phyloP scores from a whole-genome alignment of 2,329 filamentous ascomycete genomes.

The Chaetomiaceae sp. region DNA sequence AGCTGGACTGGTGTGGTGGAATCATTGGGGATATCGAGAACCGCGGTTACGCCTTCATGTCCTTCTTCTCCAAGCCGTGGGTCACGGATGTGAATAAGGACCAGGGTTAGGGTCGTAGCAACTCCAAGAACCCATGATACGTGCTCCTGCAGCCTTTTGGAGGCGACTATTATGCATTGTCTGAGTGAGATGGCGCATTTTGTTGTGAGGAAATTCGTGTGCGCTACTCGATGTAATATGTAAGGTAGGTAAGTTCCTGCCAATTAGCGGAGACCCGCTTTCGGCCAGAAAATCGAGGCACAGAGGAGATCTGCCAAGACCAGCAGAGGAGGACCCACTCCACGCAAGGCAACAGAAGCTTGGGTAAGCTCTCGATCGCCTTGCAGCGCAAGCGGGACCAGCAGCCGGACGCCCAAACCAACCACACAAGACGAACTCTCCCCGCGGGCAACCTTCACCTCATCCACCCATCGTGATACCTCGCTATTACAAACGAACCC shows the following conservation, averaged over 20 bases:
- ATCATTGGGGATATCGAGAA: slow-evolving; percentile 4
- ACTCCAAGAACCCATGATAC: neutral
- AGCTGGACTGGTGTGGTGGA: slow-evolving; percentile 16
- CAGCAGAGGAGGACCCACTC: slow-evolving; percentile 17
- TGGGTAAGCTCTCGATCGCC: slow-evolving; percentile 33
- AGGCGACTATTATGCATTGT: neutral
- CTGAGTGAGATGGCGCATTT: too few species aligned
- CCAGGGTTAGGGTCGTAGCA: neutral
- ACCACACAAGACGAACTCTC: slow-evolving; percentile 13
- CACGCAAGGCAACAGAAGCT: slow-evolving; percentile 36
- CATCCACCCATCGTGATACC: slow-evolving; percentile 4
- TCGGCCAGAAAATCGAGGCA: slow-evolving; percentile 5
- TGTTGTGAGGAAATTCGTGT: too few species aligned
- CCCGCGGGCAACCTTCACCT: neutral
- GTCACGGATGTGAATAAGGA: neutral
- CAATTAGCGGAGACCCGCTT: too few species aligned
- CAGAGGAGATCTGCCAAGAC: neutral
- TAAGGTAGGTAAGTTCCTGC: too few species aligned
- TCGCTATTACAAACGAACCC: neutral
- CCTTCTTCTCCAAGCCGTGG: slow-evolving; percentile 5
- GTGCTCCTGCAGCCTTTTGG: neutral
- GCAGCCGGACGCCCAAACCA: slow-evolving; percentile 13
- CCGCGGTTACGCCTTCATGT: slow-evolving; percentile 14
- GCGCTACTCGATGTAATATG: too few species aligned
- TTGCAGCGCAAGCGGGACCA: slow-evolving; percentile 8